Evolutionary conservation across 495 filamentous ascomycete genomes (phyloP), one percentile per base, ranked within the genome.

Genomic region (Aspergillus biplanus): DNA sequence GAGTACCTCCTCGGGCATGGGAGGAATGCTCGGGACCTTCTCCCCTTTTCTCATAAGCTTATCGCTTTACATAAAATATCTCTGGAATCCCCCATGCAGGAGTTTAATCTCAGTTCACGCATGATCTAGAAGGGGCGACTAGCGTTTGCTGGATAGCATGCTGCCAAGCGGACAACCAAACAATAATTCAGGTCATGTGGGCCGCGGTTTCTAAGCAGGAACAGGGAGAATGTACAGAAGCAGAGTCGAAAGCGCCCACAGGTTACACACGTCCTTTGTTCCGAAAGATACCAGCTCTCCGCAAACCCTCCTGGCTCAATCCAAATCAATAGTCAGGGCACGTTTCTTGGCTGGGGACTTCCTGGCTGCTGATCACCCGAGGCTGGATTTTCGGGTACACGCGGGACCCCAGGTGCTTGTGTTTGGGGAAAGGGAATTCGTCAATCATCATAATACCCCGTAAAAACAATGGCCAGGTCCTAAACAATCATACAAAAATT

Each of bases 341-440:
- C 57, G 67, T 69, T 64, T 64, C 69, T 68, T 67, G 67, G 69
- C 67, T 67, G 59, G 47, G 21, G 60, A 65, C 66, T 71, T 69
- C 73, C 71, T 76, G 67, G 73, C 66, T 65, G 74, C 67, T 72
- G 76, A 78, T 77, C 74, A 70, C 72, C 76, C 73, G 74, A 75
- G 71, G 71, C 68, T 73, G 67, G 66, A 44, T 61, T 65, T 67
- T 64, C 70, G 70, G 73, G 68, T 60, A 69, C 58, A 71, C 21
- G 21, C 21, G 21, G 21, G 66, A 58, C 61, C 52, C n/a, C 65
- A 60, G 61, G 46, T 63, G 61, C 65, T 73, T 74, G 69, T 67
- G 65, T 64, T 50, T 50, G 47, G 47, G 21, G 6, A 50, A 31
- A 27, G 16, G 9, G 16, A 50, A 0, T 18, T 27, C 16, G 5